phyloP scores from a whole-genome alignment of 1,139 yeast genomes.

The Lodderomyces parapsilosis region DNA sequence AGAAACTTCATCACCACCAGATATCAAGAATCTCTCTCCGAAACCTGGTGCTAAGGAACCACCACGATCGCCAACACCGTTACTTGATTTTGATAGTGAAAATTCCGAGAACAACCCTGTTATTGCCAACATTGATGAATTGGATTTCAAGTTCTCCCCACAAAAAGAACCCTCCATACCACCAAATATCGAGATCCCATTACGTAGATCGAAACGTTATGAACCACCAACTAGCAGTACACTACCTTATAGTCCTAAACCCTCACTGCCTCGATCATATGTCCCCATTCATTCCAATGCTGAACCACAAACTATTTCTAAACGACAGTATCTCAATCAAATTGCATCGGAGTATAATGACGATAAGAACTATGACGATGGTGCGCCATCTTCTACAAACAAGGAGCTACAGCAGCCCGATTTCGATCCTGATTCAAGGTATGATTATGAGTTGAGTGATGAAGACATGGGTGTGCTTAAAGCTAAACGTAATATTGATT shows the following conservation, averaged over 20 bases:
- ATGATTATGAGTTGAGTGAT: constrained; percentile 20
- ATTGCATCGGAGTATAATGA: constrained; percentile 13
- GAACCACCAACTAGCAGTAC: not conserved
- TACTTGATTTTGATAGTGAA: constrained; percentile 13
- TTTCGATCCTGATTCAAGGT: constrained; percentile 4
- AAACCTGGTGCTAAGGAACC: too few relatives aligned
- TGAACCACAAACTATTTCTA: constrained; percentile 4
- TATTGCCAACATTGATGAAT: constrained; percentile 19
- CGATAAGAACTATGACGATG: constrained; percentile 15
- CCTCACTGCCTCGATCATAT: constrained; percentile 4
- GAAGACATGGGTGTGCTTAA: constrained; percentile 16
- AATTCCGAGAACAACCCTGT: constrained; percentile 23
- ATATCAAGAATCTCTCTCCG: too few relatives aligned
- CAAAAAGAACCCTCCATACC: not conserved
- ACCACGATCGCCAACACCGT: too few relatives aligned
- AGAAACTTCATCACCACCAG: too few relatives aligned
- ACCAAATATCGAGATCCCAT: not conserved
- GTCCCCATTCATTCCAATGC: constrained; percentile 13
- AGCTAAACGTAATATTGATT: constrained; percentile 9
- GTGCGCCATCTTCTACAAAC: constrained; percentile 7
- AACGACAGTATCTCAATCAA: constrained; percentile 10
- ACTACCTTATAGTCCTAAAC: not conserved
- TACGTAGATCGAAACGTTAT: not conserved
- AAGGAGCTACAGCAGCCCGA: constrained; percentile 1
- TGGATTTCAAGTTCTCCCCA: constrained; percentile 7